These are phyloP conservation scores for Puccinia brachypodii DNA, from an alignment of 1,284 basidiomycete genomes.

Conservation along the genomic window DNA sequence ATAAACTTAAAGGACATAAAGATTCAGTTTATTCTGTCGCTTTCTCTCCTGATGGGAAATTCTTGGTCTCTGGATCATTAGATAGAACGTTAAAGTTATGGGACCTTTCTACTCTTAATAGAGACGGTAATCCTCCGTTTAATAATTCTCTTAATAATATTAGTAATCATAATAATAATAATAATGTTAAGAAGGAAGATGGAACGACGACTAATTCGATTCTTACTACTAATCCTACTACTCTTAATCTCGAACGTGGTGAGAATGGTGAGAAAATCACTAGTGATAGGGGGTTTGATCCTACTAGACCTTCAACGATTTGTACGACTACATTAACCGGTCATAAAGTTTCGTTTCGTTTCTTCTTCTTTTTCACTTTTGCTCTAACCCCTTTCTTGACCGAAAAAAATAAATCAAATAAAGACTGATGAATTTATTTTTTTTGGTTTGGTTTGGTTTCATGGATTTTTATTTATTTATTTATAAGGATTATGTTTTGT, in stretches of 20 bases:
- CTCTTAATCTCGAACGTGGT: background rate
- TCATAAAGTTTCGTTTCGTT: constrained; percentile 67
- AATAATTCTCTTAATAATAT: constrained; percentile 53
- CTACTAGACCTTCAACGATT: constrained; percentile 57
- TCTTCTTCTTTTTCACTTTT: background rate
- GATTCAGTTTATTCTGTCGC: constrained; percentile 80
- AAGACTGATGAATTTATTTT: background rate
- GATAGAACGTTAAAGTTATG: constrained; percentile 86
- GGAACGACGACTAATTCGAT: background rate
- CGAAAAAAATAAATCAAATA: background rate
- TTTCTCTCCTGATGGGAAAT: constrained; percentile 79
- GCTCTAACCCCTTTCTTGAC: too few species aligned
- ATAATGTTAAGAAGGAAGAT: constrained; percentile 59
- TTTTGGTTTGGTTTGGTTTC: background rate
- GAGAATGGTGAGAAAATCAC: constrained; percentile 52
- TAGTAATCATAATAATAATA: too few species aligned
- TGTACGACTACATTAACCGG: constrained; percentile 78
- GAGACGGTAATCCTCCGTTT: constrained; percentile 52
- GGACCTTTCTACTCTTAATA: constrained; percentile 67
- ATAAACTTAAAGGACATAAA: constrained; percentile 74
- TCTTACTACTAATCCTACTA: background rate
- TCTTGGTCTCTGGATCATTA: constrained; percentile 74
- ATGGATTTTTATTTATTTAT: too few species aligned
- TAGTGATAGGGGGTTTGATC: constrained; percentile 51
- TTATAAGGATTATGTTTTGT: constrained; percentile 79